Conservation (phyloP, 2,329 filamentous ascomycete species). For the Alternaria longipes region DNA sequence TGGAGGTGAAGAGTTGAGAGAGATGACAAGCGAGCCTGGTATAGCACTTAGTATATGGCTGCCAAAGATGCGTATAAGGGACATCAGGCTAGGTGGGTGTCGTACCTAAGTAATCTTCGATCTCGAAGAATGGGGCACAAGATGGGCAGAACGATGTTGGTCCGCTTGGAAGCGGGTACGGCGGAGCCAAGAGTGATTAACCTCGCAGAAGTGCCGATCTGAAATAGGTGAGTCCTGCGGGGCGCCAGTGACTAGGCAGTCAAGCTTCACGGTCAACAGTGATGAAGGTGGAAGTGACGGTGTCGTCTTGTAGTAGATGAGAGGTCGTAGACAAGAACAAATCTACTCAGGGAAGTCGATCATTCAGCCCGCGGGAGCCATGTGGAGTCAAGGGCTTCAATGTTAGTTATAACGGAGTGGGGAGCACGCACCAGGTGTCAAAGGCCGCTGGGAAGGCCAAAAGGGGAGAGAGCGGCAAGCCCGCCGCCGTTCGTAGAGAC, state of each 20-base stretch:
- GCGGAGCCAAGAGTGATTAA: conserved; percentile 39
- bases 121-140: conserved; percentile 14
- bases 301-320: conserved; percentile 23
- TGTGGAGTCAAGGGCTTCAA: conserved; percentile 40
- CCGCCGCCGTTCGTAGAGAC: conserved; percentile 31
- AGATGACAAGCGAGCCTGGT: conserved; percentile 8
- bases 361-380: conserved; percentile 32
- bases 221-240: conserved; percentile 30
- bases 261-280: conserved; percentile 10
- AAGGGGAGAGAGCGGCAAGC: conserved; percentile 38
- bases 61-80: not conserved
- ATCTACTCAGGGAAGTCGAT: conserved; percentile 26
- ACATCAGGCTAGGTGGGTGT: not conserved
- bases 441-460: conserved; percentile 32
- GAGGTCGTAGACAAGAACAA: conserved; percentile 21
- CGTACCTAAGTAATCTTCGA: conserved; percentile 14
- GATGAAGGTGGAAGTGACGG: conserved; percentile 18
- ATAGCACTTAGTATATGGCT: conserved; percentile 8
- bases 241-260: conserved; percentile 21
- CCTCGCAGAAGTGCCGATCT: conserved; percentile 41
- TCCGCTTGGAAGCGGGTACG: conserved; percentile 31
- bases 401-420: conserved; percentile 36
- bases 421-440: conserved; percentile 49
- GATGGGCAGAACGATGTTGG: conserved; percentile 33
- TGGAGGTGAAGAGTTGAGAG: conserved; percentile 1